Percentiles rank a stretch among this genome's conserved stretches.
phyloP scores from a whole-genome alignment of 2,329 filamentous ascomycete species.

The Aspergillus sojae region DNA sequence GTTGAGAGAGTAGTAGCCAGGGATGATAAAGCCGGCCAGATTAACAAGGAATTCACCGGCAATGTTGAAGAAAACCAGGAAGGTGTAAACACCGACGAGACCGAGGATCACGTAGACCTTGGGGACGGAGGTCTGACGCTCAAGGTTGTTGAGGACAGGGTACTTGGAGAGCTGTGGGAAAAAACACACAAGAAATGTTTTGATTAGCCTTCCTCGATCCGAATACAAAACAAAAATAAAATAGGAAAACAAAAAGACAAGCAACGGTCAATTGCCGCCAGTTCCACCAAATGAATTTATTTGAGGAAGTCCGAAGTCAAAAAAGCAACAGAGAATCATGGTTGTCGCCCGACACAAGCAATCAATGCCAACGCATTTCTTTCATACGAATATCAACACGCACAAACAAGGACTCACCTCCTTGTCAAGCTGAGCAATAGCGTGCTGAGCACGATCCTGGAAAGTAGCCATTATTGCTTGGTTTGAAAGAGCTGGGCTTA shows the following conservation, averaged over 20 bases:
- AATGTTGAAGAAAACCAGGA: conserved; percentile 73
- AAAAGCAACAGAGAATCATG: not conserved
- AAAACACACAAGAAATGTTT: conserved; percentile 7
- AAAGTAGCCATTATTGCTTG: conserved; percentile 48
- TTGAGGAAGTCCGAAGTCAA: not conserved
- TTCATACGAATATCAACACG: conserved; percentile 18
- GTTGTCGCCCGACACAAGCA: not conserved
- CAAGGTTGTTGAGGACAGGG: conserved; percentile 67
- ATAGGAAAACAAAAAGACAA: not conserved
- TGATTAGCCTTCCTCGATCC: conserved; percentile 15
- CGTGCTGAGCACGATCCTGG: conserved; percentile 65
- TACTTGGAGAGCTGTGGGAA: conserved; percentile 65
- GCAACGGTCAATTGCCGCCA: not conserved
- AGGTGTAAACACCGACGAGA: conserved; percentile 67
- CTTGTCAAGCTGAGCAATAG: conserved; percentile 69
- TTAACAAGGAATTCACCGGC: conserved; percentile 70
- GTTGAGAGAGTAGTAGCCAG: conserved; percentile 67
- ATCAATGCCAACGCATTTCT: not conserved
- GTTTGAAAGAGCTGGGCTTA: not conserved
- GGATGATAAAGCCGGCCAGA: conserved; percentile 66
- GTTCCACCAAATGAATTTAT: not conserved
- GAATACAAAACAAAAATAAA: conserved; percentile 3
- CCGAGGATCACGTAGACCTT: conserved; percentile 70
- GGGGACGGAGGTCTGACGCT: conserved; percentile 68
- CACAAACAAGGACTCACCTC: conserved; percentile 54